Evolutionary conservation across 2,329 filamentous ascomycete genomes (phyloP).

Genomic region (Zymoseptoria pseudotritici): DNA sequence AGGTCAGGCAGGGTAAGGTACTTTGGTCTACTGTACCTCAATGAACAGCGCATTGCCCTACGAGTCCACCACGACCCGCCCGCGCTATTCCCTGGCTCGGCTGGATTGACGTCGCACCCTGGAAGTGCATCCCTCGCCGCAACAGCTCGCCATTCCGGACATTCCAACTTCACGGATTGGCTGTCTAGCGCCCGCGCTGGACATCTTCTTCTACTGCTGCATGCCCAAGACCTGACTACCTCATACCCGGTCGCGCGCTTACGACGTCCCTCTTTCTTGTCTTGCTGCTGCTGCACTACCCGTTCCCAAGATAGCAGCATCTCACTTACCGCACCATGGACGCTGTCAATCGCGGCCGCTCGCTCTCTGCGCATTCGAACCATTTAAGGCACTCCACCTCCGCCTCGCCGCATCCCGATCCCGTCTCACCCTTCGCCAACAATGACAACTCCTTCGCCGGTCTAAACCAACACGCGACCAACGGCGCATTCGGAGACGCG

Average conservation of each 20-base stretch:
- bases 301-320: neutral
- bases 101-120: neutral
- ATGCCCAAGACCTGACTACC: neutral
- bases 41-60: neutral
- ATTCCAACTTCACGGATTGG: neutral
- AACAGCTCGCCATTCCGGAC: neutral
- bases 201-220: neutral
- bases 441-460: conserved; percentile 8
- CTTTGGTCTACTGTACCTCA: neutral
- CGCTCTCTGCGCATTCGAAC: conserved; percentile 19
- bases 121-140: neutral
- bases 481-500: conserved; percentile 21
- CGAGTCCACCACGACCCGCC: neutral
- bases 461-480: conserved; percentile 19
- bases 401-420: conserved; percentile 23
- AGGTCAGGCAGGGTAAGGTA: neutral
- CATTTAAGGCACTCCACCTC: conserved; percentile 26
- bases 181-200: neutral
- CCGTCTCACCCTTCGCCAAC: conserved; percentile 8
- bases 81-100: neutral
- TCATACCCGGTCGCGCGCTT: neutral
- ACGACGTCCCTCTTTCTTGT: neutral
- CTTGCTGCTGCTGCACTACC: neutral
- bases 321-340: neutral
- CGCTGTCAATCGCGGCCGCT: conserved; percentile 17